Evolutionary conservation across 1,139 yeast genomes (phyloP), one percentile per base, ranked within the genome.

Genomic region (Candida gigantensis): DNA sequence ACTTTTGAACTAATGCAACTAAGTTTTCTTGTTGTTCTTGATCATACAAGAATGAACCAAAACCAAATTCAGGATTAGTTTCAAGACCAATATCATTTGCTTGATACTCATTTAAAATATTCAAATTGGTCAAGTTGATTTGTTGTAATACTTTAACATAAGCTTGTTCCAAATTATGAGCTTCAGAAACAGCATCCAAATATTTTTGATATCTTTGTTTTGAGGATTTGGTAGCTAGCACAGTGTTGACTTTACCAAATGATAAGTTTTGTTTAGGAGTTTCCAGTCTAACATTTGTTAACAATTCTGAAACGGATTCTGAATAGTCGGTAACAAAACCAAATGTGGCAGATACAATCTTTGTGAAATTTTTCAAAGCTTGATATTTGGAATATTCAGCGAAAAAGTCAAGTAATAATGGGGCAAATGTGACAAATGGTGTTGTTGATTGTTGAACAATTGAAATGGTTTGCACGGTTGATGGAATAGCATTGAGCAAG

Each of bases 41-140:
- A 28, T 66, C 67, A 32, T 74, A 77, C 50, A 89, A 63, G 53
- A 72, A 88, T 24, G 79, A 68, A 60, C 98, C 98, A 49, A 76
- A 87, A 2, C 97, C 96, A 55, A 68, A 89, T 60, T 89, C 97
- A 8, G 97, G 97, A 44, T 71, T 74, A 12, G 80, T 42, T 29
- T 70, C 65, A 36, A 65, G 59, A 17, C 76, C 76, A 37, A 69
- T 65, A 38, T 71, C 70, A 7, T 51, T 50, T 18, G 66, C 52
- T 27, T 55, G 47, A 44, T 54, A 67, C 26, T 70, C 68, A 59
- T 87, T 85, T 56, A 85, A 71, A 30, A 89, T 62, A 36, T 74
- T 68, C 46, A 87, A 67, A 4, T 43, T 37, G 12, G 47, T 33
- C 29, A 36, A 16, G 53, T 81, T 82, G 10, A 86, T 68, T 60